Evolutionary conservation across 2,329 filamentous ascomycete species (phyloP).

Genomic region (Xylaria sp.): DNA sequence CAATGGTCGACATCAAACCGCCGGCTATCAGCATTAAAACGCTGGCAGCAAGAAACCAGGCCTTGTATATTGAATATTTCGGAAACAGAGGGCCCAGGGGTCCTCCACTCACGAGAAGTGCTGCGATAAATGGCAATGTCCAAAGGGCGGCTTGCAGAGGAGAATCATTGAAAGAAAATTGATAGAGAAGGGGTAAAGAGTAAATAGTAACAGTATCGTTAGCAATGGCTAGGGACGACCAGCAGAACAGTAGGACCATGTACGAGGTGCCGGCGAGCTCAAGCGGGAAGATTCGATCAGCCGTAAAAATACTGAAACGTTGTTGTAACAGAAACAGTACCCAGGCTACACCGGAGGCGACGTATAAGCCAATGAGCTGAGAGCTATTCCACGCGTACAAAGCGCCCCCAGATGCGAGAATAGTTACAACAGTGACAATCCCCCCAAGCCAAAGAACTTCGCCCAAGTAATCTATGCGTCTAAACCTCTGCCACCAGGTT

Average conservation of each 20-base stretch:
- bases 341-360: background rate
- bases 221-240: constrained; percentile 13
- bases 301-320: constrained; percentile 15
- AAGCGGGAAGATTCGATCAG: constrained; percentile 19
- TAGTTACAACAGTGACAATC: background rate
- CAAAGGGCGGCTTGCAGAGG: background rate
- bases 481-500: background rate
- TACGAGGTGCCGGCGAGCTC: constrained; percentile 11
- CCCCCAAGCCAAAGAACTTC: constrained; percentile 6
- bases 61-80: constrained; percentile 11
- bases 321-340: constrained; percentile 16
- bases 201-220: constrained; percentile 13
- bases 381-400: constrained; percentile 9
- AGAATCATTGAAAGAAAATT: constrained; percentile 16
- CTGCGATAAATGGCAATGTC: constrained; percentile 16
- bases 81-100: constrained; percentile 12
- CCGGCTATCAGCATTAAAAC: constrained; percentile 14
- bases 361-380: constrained; percentile 15
- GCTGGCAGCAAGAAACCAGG: constrained; percentile 14
- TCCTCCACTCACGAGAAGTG: constrained; percentile 12
- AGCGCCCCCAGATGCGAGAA: constrained; percentile 14
- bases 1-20: constrained; percentile 7
- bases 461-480: background rate
- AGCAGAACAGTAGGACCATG: constrained; percentile 20
- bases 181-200: constrained; percentile 18